A percentile compares a stretch with the other conserved stretches of the same genome.
Evolutionary conservation across 23 red algal species (phyloP).

Genomic region (Gracilaria vermiculophylla): DNA sequence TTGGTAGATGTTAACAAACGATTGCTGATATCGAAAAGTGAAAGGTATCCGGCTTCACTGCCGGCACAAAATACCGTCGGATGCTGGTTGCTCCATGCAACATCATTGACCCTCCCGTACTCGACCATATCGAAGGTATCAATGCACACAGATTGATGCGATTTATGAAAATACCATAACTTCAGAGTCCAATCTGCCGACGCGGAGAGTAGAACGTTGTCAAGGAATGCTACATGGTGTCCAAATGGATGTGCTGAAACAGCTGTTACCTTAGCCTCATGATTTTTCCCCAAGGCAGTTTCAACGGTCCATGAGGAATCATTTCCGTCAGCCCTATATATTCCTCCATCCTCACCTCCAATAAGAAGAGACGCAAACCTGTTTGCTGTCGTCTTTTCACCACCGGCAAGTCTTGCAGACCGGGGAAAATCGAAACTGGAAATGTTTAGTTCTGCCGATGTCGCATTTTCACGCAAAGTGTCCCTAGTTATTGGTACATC

Average conservation of each 20-base stretch:
- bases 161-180: slow-evolving; percentile 39
- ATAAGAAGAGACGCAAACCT: slow-evolving; percentile 9
- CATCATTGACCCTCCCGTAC: slow-evolving; percentile 23
- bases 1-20: background rate
- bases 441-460: slow-evolving; percentile 25
- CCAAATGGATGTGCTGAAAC: slow-evolving; percentile 27
- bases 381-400: slow-evolving; percentile 3
- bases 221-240: slow-evolving; percentile 9
- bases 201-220: slow-evolving; percentile 21
- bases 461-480: background rate
- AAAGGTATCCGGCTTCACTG: slow-evolving; percentile 14
- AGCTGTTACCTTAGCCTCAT: slow-evolving; percentile 3
- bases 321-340: slow-evolving; percentile 6
- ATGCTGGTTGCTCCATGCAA: slow-evolving; percentile 44
- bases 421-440: slow-evolving; percentile 36
- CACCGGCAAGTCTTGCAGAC: background rate
- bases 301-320: slow-evolving; percentile 23
- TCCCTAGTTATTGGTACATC: slow-evolving; percentile 13
- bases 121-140: slow-evolving; percentile 29
- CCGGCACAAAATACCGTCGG: slow-evolving; percentile 27
- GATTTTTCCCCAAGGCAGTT: background rate
- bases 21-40: slow-evolving; percentile 35
- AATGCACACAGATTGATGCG: background rate
- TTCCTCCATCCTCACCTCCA: background rate
- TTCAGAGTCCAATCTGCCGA: slow-evolving; percentile 40